A percentile compares a stretch with the other conserved stretches of the same genome.
phyloP scores from a whole-genome alignment of 768 basidiomycete genomes.

The Phanerodontia chrysosporium region DNA sequence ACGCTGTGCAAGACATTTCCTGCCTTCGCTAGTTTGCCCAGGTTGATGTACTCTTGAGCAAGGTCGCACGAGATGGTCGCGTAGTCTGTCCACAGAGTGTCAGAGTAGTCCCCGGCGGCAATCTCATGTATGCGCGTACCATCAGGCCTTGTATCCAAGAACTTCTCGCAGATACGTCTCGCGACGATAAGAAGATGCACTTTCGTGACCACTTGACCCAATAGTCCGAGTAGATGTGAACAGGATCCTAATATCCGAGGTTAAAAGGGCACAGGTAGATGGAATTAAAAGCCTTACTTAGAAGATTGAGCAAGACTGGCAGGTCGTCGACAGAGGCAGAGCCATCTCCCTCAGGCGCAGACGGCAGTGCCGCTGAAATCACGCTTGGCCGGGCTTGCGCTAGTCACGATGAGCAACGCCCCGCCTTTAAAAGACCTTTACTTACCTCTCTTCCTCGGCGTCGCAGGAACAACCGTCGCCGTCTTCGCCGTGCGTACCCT shows the following conservation, averaged over 20 bases:
- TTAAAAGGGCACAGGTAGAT: not conserved
- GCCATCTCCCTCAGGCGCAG: not conserved
- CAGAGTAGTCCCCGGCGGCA: no score
- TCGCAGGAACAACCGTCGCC: conserved; percentile 31
- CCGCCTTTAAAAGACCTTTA: not conserved
- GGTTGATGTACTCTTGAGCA: conserved; percentile 71
- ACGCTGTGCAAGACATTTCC: conserved; percentile 58
- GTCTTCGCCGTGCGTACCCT: conserved; percentile 16
- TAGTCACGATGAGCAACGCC: not conserved
- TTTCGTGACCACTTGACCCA: conserved; percentile 62
- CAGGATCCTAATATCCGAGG: conserved; percentile 42
- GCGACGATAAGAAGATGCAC: conserved; percentile 64
- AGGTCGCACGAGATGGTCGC: conserved; percentile 63
- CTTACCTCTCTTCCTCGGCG: conserved; percentile 39
- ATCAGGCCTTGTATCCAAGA: conserved; percentile 27
- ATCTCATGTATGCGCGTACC: no score
- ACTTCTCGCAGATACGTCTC: conserved; percentile 53
- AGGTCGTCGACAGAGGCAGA: conserved; percentile 1
- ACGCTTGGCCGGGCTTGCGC: not conserved
- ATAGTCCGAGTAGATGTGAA: conserved; percentile 59
- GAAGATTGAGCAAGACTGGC: conserved; percentile 37
- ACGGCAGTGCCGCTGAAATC: not conserved
- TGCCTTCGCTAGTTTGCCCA: conserved; percentile 74
- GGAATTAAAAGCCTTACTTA: conserved; percentile 42
- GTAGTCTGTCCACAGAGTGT: conserved; percentile 45